Percentiles rank a stretch among this genome's conserved stretches.
These are phyloP conservation scores for Neurospora intermedia DNA, from an alignment of 495 filamentous ascomycete genomes.

Conservation along the genomic window DNA sequence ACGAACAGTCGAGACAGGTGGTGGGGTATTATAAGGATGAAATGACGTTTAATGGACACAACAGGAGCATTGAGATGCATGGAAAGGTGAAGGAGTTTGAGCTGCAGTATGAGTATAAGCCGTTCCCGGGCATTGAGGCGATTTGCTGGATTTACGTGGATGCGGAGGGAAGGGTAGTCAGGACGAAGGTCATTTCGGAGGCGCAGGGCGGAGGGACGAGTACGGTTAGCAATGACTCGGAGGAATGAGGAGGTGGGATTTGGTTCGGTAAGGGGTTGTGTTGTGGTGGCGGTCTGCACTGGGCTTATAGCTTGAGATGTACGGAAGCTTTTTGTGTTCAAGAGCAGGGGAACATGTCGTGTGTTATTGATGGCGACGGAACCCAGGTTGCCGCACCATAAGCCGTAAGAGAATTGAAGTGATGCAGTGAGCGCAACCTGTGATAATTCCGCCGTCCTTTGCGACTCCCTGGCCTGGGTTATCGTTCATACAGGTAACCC, in stretches of 20 bases:
- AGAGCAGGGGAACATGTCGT: too few relatives aligned
- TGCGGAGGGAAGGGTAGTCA: constrained; percentile 31
- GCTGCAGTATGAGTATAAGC: constrained; percentile 41
- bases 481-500: too few relatives aligned
- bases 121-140: constrained; percentile 39
- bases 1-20: constrained; percentile 22
- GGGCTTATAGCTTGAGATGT: too few relatives aligned
- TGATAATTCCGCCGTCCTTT: too few relatives aligned
- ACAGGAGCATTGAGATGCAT: constrained; percentile 32
- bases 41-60: constrained; percentile 45
- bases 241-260: background rate
- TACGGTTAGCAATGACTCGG: constrained; percentile 33
- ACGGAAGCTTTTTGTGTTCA: too few relatives aligned
- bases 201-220: constrained; percentile 38
- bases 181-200: constrained; percentile 41
- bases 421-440: too few relatives aligned
- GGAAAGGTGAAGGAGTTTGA: constrained; percentile 33
- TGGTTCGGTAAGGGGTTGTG: too few relatives aligned
- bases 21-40: constrained; percentile 39
- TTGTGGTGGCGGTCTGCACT: too few relatives aligned
- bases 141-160: constrained; percentile 39
- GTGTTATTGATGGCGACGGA: too few relatives aligned
- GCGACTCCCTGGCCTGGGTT: too few relatives aligned
- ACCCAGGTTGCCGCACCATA: too few relatives aligned
- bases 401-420: too few relatives aligned